phyloP scores from a whole-genome alignment of 2,329 filamentous ascomycete genomes.

The Apiospora rasikravindrae region DNA sequence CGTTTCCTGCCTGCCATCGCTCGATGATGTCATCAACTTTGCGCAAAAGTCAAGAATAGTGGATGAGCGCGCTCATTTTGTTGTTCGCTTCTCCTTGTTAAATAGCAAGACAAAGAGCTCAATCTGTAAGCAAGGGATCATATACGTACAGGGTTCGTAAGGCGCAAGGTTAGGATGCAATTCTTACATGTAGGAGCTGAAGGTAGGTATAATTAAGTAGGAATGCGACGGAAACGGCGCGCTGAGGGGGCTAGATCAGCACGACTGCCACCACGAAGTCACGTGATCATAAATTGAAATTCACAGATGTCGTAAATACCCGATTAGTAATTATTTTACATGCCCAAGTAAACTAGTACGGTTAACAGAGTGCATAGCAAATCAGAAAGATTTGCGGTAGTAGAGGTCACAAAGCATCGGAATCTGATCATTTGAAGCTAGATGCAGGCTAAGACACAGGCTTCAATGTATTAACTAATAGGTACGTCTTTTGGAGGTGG shows the following conservation, averaged over 20 bases:
- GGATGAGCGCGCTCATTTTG: neutral
- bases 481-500: neutral
- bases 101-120: neutral
- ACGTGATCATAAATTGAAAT: neutral
- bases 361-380: neutral
- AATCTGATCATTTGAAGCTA: neutral
- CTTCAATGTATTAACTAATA: neutral
- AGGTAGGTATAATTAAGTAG: neutral
- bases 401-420: neutral
- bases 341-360: neutral
- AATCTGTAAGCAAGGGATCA: neutral
- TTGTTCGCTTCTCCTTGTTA: neutral
- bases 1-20: conserved; percentile 39
- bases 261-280: neutral
- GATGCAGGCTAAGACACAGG: neutral
- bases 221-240: neutral
- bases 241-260: neutral
- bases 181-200: neutral
- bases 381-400: neutral
- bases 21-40: conserved; percentile 23
- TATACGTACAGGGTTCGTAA: neutral
- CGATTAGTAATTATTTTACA: neutral
- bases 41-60: neutral
- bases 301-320: neutral
- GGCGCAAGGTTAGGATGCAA: neutral